Evolutionary conservation across 345 rosid genomes (phyloP).

Genomic region (Citrus cavaleriei): DNA sequence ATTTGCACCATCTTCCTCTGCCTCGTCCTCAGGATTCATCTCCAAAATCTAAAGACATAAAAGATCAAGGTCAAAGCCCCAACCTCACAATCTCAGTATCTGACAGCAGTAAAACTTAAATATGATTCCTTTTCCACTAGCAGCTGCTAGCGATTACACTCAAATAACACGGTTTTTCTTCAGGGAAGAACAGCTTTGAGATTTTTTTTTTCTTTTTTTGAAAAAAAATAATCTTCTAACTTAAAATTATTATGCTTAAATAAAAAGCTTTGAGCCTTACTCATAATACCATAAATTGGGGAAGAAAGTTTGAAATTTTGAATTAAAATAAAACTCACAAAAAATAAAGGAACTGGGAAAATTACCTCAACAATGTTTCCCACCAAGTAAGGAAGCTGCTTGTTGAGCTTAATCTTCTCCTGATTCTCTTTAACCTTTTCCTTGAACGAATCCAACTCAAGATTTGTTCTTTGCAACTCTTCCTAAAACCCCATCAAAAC

Average conservation of each 20-base stretch:
- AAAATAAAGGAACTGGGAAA: background rate
- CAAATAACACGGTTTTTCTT: background rate
- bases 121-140: too few relatives aligned
- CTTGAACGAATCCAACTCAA: constrained; percentile 81
- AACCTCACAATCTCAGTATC: too few relatives aligned
- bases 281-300: background rate
- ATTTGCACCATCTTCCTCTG: constrained; percentile 99
- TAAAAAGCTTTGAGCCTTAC: background rate
- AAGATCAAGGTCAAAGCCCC: background rate
- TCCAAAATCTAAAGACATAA: constrained; percentile 63
- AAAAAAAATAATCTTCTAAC: background rate
- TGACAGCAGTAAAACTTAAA: too few relatives aligned
- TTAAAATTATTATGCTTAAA: too few relatives aligned
- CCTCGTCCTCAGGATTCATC: constrained; percentile 97
- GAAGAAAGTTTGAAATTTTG: background rate
- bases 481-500: constrained; percentile 43
- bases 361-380: constrained; percentile 97
- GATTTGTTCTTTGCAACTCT: constrained; percentile 81
- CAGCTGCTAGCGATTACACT: too few relatives aligned
- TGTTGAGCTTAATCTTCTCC: constrained; percentile 96
- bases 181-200: background rate
- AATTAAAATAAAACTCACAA: background rate
- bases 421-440: constrained; percentile 98
- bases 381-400: constrained; percentile 97
- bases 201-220: background rate